phyloP scores from a whole-genome alignment of 1,139 yeast genomes.

The Kodamaea alishanica region DNA sequence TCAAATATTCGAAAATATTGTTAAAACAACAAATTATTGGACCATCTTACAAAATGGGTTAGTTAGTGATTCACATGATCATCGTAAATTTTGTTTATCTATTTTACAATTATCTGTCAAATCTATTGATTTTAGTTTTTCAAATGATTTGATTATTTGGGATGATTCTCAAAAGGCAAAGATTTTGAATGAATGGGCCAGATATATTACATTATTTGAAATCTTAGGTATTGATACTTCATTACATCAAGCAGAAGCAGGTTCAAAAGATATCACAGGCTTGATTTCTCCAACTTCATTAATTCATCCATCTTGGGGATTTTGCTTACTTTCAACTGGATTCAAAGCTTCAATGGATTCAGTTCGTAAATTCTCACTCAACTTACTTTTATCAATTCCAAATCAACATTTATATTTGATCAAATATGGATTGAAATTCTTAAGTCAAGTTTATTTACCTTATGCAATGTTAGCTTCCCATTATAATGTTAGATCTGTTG shows the following conservation, averaged over 20 bases:
- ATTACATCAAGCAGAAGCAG: constrained; percentile 81
- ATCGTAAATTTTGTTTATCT: constrained; percentile 67
- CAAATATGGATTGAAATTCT: constrained; percentile 42
- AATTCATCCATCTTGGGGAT: constrained; percentile 69
- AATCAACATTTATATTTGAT: constrained; percentile 47
- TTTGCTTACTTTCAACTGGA: constrained; percentile 71
- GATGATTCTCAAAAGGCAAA: constrained; percentile 21
- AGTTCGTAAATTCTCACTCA: constrained; percentile 63
- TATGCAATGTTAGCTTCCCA: constrained; percentile 64
- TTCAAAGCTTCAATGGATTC: constrained; percentile 76
- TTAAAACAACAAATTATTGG: constrained; percentile 53
- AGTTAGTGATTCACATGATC: constrained; percentile 58
- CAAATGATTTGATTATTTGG: constrained; percentile 49
- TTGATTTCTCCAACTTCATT: constrained; percentile 51
- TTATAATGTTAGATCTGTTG: constrained; percentile 38
- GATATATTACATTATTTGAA: constrained; percentile 71
- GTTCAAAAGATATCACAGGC: constrained; percentile 57
- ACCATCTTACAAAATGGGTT: constrained; percentile 52
- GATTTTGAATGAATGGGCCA: constrained; percentile 60
- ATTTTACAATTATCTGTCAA: constrained; percentile 62
- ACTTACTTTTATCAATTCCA: constrained; percentile 54
- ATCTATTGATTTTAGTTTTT: constrained; percentile 35
- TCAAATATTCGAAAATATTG: constrained; percentile 27
- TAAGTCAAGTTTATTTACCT: constrained; percentile 56
- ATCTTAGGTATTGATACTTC: constrained; percentile 84